phyloP scores from a whole-genome alignment of 2,329 filamentous ascomycete genomes.

The Ceratocystis colombiana region DNA sequence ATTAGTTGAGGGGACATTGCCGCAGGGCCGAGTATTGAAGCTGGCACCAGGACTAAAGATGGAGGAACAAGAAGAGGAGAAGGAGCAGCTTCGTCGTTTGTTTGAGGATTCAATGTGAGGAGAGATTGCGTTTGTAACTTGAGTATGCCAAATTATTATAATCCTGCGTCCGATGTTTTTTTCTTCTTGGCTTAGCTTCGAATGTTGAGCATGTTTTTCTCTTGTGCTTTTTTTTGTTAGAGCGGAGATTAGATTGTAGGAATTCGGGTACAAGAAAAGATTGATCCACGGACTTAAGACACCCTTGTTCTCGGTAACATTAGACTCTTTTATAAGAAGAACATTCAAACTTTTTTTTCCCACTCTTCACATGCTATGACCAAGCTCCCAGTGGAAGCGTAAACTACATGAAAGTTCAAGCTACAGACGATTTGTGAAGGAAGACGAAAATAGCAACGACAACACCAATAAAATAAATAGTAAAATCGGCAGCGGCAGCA shows the following conservation, averaged over 20 bases:
- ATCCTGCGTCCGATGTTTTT: neutral
- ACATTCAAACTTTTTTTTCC: neutral
- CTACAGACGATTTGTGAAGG: neutral
- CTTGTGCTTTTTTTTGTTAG: too few species aligned
- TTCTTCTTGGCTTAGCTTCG: neutral
- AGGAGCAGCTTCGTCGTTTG: conserved; percentile 57
- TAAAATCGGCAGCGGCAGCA: too few species aligned
- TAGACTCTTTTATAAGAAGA: neutral
- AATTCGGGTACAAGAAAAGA: neutral
- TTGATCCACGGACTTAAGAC: neutral
- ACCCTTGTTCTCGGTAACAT: neutral
- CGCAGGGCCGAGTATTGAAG: conserved; percentile 83
- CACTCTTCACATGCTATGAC: neutral
- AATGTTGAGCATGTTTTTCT: too few species aligned
- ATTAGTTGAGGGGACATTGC: conserved; percentile 88
- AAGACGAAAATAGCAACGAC: neutral
- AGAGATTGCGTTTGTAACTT: too few species aligned
- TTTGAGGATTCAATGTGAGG: conserved; percentile 45
- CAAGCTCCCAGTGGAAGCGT: neutral
- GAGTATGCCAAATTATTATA: too few species aligned
- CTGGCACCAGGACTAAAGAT: conserved; percentile 70
- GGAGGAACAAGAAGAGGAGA: conserved; percentile 55
- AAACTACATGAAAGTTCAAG: neutral
- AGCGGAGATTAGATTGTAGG: neutral
- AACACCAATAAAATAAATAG: too few species aligned